These are phyloP conservation scores for Glebionis coronaria DNA, from an alignment of 129 eudicot species.

Conservation along the genomic window DNA sequence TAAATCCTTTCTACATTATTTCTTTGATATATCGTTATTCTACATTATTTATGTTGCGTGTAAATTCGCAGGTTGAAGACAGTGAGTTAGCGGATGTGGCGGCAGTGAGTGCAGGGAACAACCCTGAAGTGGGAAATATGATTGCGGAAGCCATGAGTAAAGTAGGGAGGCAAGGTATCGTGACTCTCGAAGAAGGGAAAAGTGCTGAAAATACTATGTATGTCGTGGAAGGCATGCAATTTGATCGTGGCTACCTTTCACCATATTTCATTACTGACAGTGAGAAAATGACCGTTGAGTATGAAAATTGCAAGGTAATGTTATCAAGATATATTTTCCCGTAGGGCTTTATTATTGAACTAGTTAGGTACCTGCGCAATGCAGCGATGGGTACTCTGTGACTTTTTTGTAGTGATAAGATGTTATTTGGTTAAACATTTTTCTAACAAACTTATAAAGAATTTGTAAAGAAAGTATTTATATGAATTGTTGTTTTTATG, in stretches of 20 bases:
- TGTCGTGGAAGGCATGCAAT: constrained; percentile 64
- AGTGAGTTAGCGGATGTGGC: constrained; percentile 65
- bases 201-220: constrained; percentile 38
- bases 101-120: constrained; percentile 66
- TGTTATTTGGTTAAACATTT: too few species aligned
- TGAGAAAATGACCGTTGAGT: constrained; percentile 56
- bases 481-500: too few species aligned
- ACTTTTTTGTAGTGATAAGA: too few species aligned
- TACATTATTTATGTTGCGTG: neutral
- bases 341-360: neutral
- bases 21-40: neutral
- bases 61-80: constrained; percentile 43
- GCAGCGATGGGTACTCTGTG: too few species aligned
- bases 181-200: constrained; percentile 57
- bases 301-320: constrained; percentile 63
- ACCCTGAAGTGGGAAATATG: constrained; percentile 57
- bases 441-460: too few species aligned
- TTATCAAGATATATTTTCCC: neutral
- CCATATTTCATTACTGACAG: constrained; percentile 58
- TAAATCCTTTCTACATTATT: neutral
- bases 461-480: too few species aligned
- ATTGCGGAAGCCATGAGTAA: constrained; percentile 64
- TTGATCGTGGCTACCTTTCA: constrained; percentile 49
- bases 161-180: constrained; percentile 64
- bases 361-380: too few species aligned